phyloP scores from a whole-genome alignment of 805 yeast genomes.

The Candida ascalaphidarum region DNA sequence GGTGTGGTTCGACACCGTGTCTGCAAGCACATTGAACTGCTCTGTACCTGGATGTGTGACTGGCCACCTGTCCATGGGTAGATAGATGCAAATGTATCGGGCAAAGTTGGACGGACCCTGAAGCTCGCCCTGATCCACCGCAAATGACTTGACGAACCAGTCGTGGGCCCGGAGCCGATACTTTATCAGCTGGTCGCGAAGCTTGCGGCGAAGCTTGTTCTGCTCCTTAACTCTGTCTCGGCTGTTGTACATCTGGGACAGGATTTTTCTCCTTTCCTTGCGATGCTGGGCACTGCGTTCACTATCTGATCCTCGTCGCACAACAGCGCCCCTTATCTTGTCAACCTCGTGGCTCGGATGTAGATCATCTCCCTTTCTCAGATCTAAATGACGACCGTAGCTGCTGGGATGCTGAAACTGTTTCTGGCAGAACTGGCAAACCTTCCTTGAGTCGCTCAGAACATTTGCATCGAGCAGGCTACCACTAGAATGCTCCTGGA shows the following conservation, averaged over 20 bases:
- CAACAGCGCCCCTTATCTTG: constrained; percentile 38
- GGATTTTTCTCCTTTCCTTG: constrained; percentile 6
- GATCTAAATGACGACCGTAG: constrained; percentile 51
- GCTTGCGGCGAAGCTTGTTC: constrained; percentile 35
- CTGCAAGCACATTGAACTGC: no score
- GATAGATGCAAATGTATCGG: no score
- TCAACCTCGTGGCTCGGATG: constrained; percentile 47
- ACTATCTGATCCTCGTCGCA: constrained; percentile 31
- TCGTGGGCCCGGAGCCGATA: constrained; percentile 16
- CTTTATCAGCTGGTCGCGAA: constrained; percentile 32
- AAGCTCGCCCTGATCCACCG: no score
- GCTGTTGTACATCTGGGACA: constrained; percentile 37
- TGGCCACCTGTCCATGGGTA: no score
- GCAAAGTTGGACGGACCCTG: no score
- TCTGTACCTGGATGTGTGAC: no score
- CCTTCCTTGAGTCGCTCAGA: constrained; percentile 19
- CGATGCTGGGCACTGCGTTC: background rate
- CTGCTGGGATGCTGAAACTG: constrained; percentile 52
- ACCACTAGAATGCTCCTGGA: no score
- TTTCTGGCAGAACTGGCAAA: constrained; percentile 45
- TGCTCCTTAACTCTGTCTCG: constrained; percentile 40
- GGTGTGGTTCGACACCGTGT: no score
- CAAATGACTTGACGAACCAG: constrained; percentile 3
- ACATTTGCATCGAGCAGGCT: no score
- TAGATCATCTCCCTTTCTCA: constrained; percentile 40